Conservation (phyloP, 495 filamentous ascomycete species). For the Penicillium lividum region DNA sequence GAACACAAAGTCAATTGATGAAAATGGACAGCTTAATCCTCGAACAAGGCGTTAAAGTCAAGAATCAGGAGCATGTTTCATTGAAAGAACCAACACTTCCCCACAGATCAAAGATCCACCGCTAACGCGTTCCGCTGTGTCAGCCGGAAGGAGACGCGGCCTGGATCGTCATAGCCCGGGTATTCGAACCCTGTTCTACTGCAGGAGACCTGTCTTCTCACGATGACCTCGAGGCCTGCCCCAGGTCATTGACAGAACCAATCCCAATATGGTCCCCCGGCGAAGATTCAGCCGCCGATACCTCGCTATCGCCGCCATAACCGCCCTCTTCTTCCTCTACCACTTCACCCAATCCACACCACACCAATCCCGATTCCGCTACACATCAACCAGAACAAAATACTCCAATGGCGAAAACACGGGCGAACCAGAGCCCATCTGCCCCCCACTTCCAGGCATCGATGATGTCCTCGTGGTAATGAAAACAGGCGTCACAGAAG, state of each 20-base stretch:
- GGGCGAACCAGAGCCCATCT: constrained; percentile 24
- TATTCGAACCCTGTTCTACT: constrained; percentile 8
- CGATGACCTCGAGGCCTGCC: constrained; percentile 17
- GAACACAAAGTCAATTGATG: not conserved
- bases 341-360: constrained; percentile 29
- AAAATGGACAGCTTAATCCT: not conserved
- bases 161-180: constrained; percentile 12
- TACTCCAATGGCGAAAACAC: not conserved
- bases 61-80: not conserved
- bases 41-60: not conserved
- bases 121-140: constrained; percentile 19
- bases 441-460: constrained; percentile 44
- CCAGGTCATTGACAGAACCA: constrained; percentile 16
- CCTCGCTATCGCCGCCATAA: constrained; percentile 25
- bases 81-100: not conserved
- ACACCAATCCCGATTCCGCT: constrained; percentile 8
- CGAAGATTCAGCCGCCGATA: constrained; percentile 35
- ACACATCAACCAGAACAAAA: constrained; percentile 1
- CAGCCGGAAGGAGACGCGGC: constrained; percentile 18
- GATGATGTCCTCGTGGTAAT: constrained; percentile 47
- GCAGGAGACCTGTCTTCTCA: constrained; percentile 14
- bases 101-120: constrained; percentile 4
- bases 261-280: constrained; percentile 29
- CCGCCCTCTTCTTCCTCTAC: constrained; percentile 36
- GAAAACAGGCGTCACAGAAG: constrained; percentile 50